phyloP scores from a whole-genome alignment of 768 basidiomycete genomes.

The Psilocybe cyanescens region DNA sequence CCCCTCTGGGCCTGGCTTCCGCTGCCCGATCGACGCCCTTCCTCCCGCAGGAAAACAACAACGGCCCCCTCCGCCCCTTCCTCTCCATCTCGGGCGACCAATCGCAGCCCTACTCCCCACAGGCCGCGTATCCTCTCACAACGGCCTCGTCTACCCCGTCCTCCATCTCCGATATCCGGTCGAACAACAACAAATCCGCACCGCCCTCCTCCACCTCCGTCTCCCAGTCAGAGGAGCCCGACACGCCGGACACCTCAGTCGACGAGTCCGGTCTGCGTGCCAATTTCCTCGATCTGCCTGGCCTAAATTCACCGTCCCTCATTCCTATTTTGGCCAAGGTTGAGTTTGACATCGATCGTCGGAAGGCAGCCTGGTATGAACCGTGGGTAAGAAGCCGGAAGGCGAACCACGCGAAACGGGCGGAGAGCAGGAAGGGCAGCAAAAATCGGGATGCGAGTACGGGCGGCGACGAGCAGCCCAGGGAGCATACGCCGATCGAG shows the following conservation, averaged over 20 bases:
- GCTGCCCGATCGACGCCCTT: constrained; percentile 46
- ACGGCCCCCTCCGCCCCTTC: constrained; percentile 46
- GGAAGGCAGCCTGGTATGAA: constrained; percentile 84
- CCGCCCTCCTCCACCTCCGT: constrained; percentile 45
- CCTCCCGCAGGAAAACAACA: constrained; percentile 34
- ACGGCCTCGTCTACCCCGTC: constrained; percentile 60
- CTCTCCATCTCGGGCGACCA: constrained; percentile 42
- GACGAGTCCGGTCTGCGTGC: constrained; percentile 40
- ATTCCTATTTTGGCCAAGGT: constrained; percentile 91
- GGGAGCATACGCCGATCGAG: constrained; percentile 44
- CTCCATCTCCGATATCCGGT: constrained; percentile 51
- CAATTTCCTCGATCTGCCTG: constrained; percentile 65
- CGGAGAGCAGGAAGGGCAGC: constrained; percentile 46
- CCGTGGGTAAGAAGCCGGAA: constrained; percentile 76
- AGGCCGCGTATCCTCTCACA: constrained; percentile 40
- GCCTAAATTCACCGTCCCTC: constrained; percentile 62
- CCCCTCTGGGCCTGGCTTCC: constrained; percentile 43
- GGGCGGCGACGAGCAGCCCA: constrained; percentile 24
- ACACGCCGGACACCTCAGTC: constrained; percentile 60
- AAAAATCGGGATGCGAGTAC: constrained; percentile 15
- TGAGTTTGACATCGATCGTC: constrained; percentile 90
- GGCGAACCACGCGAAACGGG: constrained; percentile 61
- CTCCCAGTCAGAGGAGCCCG: constrained; percentile 41
- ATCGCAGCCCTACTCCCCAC: constrained; percentile 25
- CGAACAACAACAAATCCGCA: constrained; percentile 47